Percentiles rank a stretch among this genome's conserved stretches.
phyloP scores from a whole-genome alignment of 345 rosid species.

The Salix koriyanagi region DNA sequence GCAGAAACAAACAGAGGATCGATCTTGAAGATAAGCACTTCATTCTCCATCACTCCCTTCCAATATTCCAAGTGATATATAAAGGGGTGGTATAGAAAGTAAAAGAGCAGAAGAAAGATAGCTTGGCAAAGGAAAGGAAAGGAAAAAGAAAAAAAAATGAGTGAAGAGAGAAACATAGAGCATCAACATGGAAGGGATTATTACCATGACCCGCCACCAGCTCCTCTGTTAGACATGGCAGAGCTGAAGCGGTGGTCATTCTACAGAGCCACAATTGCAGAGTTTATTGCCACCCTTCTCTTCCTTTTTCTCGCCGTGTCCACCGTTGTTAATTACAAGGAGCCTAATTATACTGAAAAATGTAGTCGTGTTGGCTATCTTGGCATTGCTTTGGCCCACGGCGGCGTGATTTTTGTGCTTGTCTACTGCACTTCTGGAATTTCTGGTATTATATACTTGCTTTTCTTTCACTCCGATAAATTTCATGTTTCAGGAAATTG shows the following conservation, averaged over 20 bases:
- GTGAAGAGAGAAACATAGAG: no score
- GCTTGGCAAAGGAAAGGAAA: no score
- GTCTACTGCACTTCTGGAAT: conserved; percentile 81
- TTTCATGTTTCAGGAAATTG: background rate
- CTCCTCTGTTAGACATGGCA: background rate
- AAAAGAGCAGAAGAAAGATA: no score
- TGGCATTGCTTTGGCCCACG: conserved; percentile 86
- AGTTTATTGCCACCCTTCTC: conserved; percentile 31
- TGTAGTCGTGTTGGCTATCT: conserved; percentile 78
- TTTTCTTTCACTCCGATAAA: conserved; percentile 5
- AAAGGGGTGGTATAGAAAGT: no score
- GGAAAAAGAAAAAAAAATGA: no score
- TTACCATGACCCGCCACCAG: conserved; percentile 7
- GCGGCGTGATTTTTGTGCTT: conserved; percentile 72
- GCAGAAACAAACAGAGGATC: no score
- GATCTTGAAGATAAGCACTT: no score
- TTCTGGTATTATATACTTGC: conserved; percentile 41
- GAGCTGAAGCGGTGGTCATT: conserved; percentile 6
- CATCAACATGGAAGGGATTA: background rate
- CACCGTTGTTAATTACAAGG: conserved; percentile 74
- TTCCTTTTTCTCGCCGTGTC: conserved; percentile 80
- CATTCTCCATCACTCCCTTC: no score
- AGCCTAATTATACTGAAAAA: conserved; percentile 35
- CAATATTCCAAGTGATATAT: background rate
- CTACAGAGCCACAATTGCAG: conserved; percentile 11